Base-by-base conservation (phyloP, 2,329 filamentous ascomycete genomes). In the Hypoxylon sp. region DNA sequence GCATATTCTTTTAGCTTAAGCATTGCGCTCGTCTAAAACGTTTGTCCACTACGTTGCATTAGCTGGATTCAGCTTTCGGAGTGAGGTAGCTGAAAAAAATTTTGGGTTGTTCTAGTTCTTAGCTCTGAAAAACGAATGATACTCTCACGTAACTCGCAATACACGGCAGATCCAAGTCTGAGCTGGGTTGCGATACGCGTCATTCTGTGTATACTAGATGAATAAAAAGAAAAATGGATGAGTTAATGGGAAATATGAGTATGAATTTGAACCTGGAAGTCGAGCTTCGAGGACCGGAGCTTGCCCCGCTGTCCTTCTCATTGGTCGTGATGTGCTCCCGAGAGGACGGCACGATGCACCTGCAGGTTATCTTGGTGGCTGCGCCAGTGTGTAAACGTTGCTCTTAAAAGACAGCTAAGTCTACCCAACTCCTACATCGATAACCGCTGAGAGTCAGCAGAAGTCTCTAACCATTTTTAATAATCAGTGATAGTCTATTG, bases 121-220 rank as follows among this genome's bases (percentile, higher is more conserved):
- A 33, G 13, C 48, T 57, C 22, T 27, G 40, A 37, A 59, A 66
- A 63, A 59, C n/a, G 50, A 58, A 68, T 42, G 65, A 63, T 66
- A 57, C 46, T 54, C 40, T 59, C 11, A 25, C 56, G 33, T 44
- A 37, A 27, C 22, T 49, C 40, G 56, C n/a, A 27, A 17, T 11
- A 22, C 30, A 40, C 14, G 40, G n/a, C 10, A 30, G 33, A 44
- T 8, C 14, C 27, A 42, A 20, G 25, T 8, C 25, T 17, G 17
- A 31, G 30, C 46, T 1, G 25, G 61, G 17, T n/a, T 37, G n/a
- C 37, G 46, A 42, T 61, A 31, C 31, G 14, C 10, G 35, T 46
- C 27, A 44, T 66, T 57, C 11, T 61, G 33, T 70, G 67, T 72
- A 72, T 70, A 70, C 33, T 70, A 70, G 56, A 68, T 55, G 35